phyloP scores from a whole-genome alignment of 768 basidiomycete species.

The Kwoniella pini region DNA sequence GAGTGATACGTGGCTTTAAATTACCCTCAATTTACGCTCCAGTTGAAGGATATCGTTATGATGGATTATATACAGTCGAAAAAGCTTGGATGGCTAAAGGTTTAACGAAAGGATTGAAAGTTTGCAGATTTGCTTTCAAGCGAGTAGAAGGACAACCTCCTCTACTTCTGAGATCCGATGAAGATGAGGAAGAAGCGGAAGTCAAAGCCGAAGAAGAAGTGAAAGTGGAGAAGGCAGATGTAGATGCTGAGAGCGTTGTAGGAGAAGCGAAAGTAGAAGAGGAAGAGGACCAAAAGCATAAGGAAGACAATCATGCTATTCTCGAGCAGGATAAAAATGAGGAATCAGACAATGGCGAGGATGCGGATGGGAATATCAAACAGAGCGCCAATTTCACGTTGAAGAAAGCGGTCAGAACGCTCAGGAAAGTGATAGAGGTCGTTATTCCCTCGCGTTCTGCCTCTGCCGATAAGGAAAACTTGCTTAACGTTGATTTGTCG shows the following conservation, averaged over 20 bases:
- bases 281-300: too few relatives aligned
- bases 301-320: too few relatives aligned
- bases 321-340: background rate
- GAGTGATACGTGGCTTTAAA: slow-evolving; percentile 86
- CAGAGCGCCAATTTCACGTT: background rate
- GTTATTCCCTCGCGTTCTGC: background rate
- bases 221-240: background rate
- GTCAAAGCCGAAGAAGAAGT: background rate
- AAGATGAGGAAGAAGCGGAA: slow-evolving; percentile 6
- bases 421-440: background rate
- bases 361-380: background rate
- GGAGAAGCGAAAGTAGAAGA: too few relatives aligned
- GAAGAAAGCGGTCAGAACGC: background rate
- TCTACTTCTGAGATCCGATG: slow-evolving; percentile 20
- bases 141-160: slow-evolving; percentile 27
- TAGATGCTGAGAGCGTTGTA: too few relatives aligned
- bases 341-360: background rate
- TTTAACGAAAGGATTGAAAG: slow-evolving; percentile 66
- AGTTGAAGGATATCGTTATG: slow-evolving; percentile 83
- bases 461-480: background rate
- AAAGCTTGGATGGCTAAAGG: slow-evolving; percentile 78
- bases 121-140: slow-evolving; percentile 79
- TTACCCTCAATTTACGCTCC: slow-evolving; percentile 72
- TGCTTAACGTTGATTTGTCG: too few relatives aligned
- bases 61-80: slow-evolving; percentile 68